A percentile compares a stretch with the other conserved stretches of the same genome.
Conservation (phyloP, 192 early-diverging fungal genomes). For the Umbelopsis vinacea region DNA sequence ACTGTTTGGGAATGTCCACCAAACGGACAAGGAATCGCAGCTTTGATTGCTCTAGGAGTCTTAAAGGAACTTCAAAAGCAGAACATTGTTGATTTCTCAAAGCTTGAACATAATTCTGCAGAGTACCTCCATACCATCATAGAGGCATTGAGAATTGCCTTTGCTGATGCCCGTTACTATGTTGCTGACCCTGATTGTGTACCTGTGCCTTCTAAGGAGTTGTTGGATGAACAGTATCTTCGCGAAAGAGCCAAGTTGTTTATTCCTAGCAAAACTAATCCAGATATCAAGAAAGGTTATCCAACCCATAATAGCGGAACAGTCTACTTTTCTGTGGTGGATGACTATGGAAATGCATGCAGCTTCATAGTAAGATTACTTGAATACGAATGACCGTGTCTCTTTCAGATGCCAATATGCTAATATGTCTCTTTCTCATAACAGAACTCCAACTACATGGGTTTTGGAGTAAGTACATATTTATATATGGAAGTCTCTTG, state of each 20-base stretch:
- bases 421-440: too few relatives aligned
- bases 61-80: conserved; percentile 56
- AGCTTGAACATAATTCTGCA: conserved; percentile 57
- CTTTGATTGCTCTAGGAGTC: conserved; percentile 73
- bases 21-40: conserved; percentile 75
- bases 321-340: conserved; percentile 77
- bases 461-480: conserved; percentile 54
- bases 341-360: conserved; percentile 80
- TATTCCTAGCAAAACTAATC: conserved; percentile 51
- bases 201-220: conserved; percentile 48
- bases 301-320: conserved; percentile 71
- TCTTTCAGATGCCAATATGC: background rate
- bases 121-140: conserved; percentile 72
- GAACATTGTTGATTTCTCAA: conserved; percentile 42
- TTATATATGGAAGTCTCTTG: conserved; percentile 23
- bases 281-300: conserved; percentile 56
- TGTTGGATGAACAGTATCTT: conserved; percentile 63
- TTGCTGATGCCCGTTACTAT: conserved; percentile 72
- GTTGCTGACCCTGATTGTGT: conserved; percentile 68
- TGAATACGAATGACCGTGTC: background rate
- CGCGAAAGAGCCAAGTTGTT: conserved; percentile 57
- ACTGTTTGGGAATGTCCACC: conserved; percentile 75
- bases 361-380: conserved; percentile 65
- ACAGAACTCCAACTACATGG: conserved; percentile 55
- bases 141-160: conserved; percentile 73